These are phyloP conservation scores for Fusarium buharicum DNA, from an alignment of 2,329 filamentous ascomycete genomes.

Conservation along the genomic window DNA sequence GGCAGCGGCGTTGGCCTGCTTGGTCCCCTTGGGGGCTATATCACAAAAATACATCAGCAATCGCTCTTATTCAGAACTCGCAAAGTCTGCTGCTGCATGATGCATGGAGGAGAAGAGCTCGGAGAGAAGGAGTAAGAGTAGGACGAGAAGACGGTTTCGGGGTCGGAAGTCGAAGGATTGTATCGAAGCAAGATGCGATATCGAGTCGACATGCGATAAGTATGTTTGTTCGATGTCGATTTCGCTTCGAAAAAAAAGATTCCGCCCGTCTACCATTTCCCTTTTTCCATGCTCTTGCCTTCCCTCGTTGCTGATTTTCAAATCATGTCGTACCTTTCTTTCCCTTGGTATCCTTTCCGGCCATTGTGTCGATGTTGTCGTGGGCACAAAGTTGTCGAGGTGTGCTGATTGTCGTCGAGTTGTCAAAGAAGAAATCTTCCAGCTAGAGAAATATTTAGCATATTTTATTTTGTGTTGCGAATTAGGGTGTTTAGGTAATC, in stretches of 20 bases:
- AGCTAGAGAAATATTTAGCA: constrained; percentile 33
- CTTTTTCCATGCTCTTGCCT: constrained; percentile 8
- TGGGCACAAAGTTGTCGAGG: constrained; percentile 41
- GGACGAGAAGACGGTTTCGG: constrained; percentile 11
- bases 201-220: background rate
- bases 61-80: constrained; percentile 77
- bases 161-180: constrained; percentile 24
- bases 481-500: constrained; percentile 41
- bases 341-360: constrained; percentile 53
- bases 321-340: constrained; percentile 61
- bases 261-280: constrained; percentile 5
- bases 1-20: constrained; percentile 92
- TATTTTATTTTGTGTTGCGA: constrained; percentile 33
- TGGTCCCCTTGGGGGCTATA: constrained; percentile 72
- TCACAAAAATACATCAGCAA: constrained; percentile 71
- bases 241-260: constrained; percentile 17
- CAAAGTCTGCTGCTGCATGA: constrained; percentile 80
- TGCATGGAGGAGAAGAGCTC: constrained; percentile 52
- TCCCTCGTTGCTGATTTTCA: constrained; percentile 21
- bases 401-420: constrained; percentile 45
- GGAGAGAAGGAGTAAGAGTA: constrained; percentile 12
- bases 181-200: constrained; percentile 14
- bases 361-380: constrained; percentile 48
- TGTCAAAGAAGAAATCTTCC: constrained; percentile 30
- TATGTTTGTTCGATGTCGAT: constrained; percentile 19